These are phyloP conservation scores for Eremomyces bilateralis DNA, from an alignment of 495 filamentous ascomycete genomes.

Conservation along the genomic window DNA sequence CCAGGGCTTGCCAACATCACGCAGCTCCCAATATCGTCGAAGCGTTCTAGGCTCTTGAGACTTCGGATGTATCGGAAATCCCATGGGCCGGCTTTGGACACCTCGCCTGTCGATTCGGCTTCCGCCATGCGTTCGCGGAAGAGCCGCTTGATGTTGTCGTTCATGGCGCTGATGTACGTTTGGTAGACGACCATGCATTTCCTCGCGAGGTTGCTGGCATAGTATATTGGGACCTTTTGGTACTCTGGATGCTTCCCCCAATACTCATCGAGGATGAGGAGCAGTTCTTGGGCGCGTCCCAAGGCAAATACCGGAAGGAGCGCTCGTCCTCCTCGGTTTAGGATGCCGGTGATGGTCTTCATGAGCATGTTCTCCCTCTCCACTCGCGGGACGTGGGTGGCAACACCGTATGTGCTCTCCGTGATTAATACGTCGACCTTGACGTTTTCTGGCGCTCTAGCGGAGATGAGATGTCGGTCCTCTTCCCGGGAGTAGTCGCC, in stretches of 20 bases:
- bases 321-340: constrained; percentile 78
- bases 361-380: constrained; percentile 84
- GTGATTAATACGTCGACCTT: constrained; percentile 93
- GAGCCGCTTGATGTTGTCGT: constrained; percentile 87
- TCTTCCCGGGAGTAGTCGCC: constrained; percentile 91
- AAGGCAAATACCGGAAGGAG: constrained; percentile 92
- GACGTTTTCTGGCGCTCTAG: constrained; percentile 59
- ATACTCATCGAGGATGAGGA: constrained; percentile 92
- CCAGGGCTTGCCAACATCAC: constrained; percentile 94
- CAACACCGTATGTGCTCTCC: constrained; percentile 89
- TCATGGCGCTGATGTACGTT: constrained; percentile 93
- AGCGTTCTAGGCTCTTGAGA: constrained; percentile 77
- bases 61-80: constrained; percentile 84
- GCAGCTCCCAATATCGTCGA: constrained; percentile 87
- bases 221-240: constrained; percentile 86
- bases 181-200: constrained; percentile 99
- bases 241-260: constrained; percentile 72
- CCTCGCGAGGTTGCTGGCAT: constrained; percentile 76
- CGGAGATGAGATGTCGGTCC: constrained; percentile 84
- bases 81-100: constrained; percentile 67
- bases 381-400: constrained; percentile 65
- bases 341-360: constrained; percentile 75
- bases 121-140: constrained; percentile 75
- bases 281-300: constrained; percentile 76
- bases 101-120: constrained; percentile 49